Evolutionary conservation across 257 asterid species (phyloP), one percentile per base, ranked within the genome.

Genomic region (Ilex aquifolium): DNA sequence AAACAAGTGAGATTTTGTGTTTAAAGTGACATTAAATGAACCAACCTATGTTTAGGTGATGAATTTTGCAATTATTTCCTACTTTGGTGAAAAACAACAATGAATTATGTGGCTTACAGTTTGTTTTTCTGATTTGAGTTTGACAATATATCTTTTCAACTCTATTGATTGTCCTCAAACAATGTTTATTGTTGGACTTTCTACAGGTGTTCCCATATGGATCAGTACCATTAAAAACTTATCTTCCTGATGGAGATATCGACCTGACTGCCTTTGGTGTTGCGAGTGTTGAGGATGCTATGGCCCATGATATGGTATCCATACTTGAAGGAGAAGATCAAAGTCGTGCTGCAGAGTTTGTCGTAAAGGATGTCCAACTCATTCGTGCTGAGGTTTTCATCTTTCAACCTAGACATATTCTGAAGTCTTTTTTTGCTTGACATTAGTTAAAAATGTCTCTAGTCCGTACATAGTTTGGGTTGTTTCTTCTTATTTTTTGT

Each of bases 231-330:
- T 71, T 93, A 62, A 93, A 83, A 78, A 93, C 96, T 36, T 93
- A 85, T 77, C 95, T 93, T 61, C 97, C 99, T 2, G 97, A 90
- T 72, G 99, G 99, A 73, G 99, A 93, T 72, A 90, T 93, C 60
- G 99, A 93, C 70, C 77, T 93, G 72, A 90, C 99, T 59, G 83
- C 82, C 57, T 84, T 93, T 68, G 85, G 88, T 63, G 86, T 85
- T 62, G 66, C 74, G 62, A 71, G 69, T 65, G 50, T 66, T 10
- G 99, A 90, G 80, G 96, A 89, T 50, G 61, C 60, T 36, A 70
- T 87, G 71, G 92, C 71, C 7, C 68, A 80, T 46, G 85, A 83
- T 56, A 76, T 89, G 76, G 81, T 71, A 68, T 65, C 82, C 61
- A 68, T 84, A 48, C 91, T 93, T 55, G 82, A 84, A 75, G 84